Evolutionary conservation across 768 basidiomycete genomes (phyloP), one percentile per base, ranked within the genome.

Genomic region (Dentipellis fragilis): DNA sequence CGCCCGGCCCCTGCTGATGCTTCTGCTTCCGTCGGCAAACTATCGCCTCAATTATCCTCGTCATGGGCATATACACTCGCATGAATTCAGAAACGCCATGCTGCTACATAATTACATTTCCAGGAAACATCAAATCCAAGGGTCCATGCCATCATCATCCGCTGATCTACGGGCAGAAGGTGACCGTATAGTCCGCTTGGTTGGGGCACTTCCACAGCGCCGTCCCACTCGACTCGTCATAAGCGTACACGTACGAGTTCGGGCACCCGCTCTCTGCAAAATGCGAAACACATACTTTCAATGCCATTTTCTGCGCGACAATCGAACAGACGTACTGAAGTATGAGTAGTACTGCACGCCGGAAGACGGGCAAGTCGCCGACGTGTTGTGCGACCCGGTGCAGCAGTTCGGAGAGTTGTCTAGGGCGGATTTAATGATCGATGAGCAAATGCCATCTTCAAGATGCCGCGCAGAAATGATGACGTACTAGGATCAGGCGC

Each of bases 211-310:
- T 73, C 70, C 68, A 77, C 38, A 79, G 61, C 4, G 79, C 76
- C 1, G 72, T 74, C 0, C 70, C 73, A 49, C 67, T 72, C 42
- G 67, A 62, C 58, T 80, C 77, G 58, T 80, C 80, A 61, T 71
- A 80, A 3, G 79, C 75, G 54, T 79, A 80, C 5, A 72, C 78
- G 53, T 80, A 80, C 19, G 76, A 65, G 61, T 75, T 71, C 45
- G 73, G 74, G 65, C 70, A 76, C 58, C 70, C 73, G 51, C 39
- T 56, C 67, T 75, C 72, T 76, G 67, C 51, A n/a, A 36, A 17
- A 21, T 19, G n/a, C 46, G 4, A 45, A 7, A 50, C 54, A 54
- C 19, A 12, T 21, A 3, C 29, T 29, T 3, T 29, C 6, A 29
- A 6, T 29, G 29, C 29, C 6, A 29, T 29, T 3, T 29, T 3